A percentile compares a stretch with the other conserved stretches of the same genome.
These are phyloP conservation scores for Silene vulgaris DNA, from an alignment of 179 eudicot genomes.

Conservation along the genomic window DNA sequence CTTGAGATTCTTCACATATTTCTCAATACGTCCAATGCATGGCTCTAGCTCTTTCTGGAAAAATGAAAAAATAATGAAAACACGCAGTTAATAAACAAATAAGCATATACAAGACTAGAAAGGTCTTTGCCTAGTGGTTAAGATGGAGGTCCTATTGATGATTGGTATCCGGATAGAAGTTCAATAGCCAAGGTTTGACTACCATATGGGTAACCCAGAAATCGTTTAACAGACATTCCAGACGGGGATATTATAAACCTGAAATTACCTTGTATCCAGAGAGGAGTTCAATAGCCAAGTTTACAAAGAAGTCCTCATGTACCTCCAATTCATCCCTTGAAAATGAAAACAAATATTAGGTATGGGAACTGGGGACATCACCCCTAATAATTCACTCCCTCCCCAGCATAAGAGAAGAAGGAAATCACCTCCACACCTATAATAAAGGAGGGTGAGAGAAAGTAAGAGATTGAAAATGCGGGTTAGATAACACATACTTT, in stretches of 20 bases:
- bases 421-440: not conserved
- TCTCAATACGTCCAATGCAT: constrained; percentile 61
- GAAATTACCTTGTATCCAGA: constrained; percentile 66
- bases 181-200: not conserved
- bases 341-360: constrained; percentile 24
- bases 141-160: not conserved
- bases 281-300: constrained; percentile 67
- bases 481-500: constrained; percentile 42
- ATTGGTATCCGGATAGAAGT: not conserved
- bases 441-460: constrained; percentile 1
- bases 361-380: not conserved
- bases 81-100: not conserved
- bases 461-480: not conserved
- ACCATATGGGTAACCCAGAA: not conserved
- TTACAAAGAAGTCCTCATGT: constrained; percentile 69
- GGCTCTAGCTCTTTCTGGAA: constrained; percentile 87
- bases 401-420: not conserved
- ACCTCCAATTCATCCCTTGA: constrained; percentile 76
- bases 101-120: not conserved
- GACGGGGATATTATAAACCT: not conserved
- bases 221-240: constrained; percentile 10
- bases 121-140: not conserved
- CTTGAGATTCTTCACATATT: constrained; percentile 75
- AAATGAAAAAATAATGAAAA: not conserved
- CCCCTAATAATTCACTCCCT: not conserved